Evolutionary conservation across 345 rosid species (phyloP).

Genomic region (Ceriops zippeliana): DNA sequence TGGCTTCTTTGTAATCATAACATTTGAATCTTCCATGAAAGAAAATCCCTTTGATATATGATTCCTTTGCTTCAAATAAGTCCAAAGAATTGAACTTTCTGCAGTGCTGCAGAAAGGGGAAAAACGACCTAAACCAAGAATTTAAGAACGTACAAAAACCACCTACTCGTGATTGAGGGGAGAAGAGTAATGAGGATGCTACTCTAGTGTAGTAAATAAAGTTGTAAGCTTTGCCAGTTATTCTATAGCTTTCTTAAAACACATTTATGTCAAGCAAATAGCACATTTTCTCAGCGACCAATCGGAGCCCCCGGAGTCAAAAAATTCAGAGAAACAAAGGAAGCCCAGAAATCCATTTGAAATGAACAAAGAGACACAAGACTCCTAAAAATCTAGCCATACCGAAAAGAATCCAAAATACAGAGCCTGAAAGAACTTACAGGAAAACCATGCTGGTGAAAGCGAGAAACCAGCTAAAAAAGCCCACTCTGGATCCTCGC

Average conservation of each 20-base stretch:
- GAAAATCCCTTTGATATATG: background rate
- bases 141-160: background rate
- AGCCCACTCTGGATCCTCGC: background rate
- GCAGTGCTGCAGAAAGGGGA: background rate
- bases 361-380: background rate
- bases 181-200: too few species aligned
- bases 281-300: constrained; percentile 7
- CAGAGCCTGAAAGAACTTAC: constrained; percentile 27
- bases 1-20: background rate
- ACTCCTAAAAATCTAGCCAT: background rate
- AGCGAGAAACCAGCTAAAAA: constrained; percentile 6
- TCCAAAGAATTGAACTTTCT: constrained; percentile 1
- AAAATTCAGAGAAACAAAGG: background rate
- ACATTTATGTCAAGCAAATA: too few species aligned
- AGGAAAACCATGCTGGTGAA: background rate
- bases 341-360: background rate
- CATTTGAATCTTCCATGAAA: background rate
- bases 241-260: too few species aligned
- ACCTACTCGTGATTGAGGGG: too few species aligned
- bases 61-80: background rate
- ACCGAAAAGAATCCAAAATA: too few species aligned
- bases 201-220: too few species aligned
- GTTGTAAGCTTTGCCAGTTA: too few species aligned
- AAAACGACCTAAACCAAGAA: background rate
- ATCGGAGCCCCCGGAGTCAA: background rate